A percentile compares a stretch with the other conserved stretches of the same genome.
phyloP scores from a whole-genome alignment of 257 asterid species.

The Solanum medicagineum region DNA sequence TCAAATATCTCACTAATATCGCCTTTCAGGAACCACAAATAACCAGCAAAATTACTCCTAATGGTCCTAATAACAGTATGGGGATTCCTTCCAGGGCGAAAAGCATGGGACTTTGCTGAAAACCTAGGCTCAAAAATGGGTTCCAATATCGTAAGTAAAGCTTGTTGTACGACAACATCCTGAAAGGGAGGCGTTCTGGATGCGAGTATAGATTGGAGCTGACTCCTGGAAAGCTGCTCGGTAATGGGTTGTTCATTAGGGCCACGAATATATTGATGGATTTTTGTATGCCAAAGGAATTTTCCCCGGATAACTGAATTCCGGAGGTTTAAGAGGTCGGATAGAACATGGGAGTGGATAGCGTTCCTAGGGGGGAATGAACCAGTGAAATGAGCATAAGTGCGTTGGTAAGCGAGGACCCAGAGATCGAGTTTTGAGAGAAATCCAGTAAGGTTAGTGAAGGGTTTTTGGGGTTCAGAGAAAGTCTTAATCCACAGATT shows the following conservation, averaged over 20 bases:
- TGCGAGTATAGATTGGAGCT: constrained; percentile 35
- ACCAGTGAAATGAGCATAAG: constrained; percentile 79
- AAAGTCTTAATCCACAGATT: constrained; percentile 83
- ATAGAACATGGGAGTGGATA: constrained; percentile 40
- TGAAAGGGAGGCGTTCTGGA: constrained; percentile 52
- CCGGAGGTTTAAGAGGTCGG: constrained; percentile 46
- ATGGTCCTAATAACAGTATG: constrained; percentile 84
- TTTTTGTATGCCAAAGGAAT: not conserved
- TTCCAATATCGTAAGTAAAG: not conserved
- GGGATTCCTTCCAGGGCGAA: constrained; percentile 89
- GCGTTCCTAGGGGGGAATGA: constrained; percentile 76
- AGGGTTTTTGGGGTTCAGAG: constrained; percentile 52
- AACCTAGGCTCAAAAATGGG: constrained; percentile 29
- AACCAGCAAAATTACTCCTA: constrained; percentile 91
- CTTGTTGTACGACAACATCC: constrained; percentile 78
- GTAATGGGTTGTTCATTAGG: constrained; percentile 52
- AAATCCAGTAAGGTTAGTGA: constrained; percentile 74
- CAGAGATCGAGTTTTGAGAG: constrained; percentile 80
- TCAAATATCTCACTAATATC: constrained; percentile 55
- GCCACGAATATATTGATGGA: constrained; percentile 27
- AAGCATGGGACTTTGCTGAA: constrained; percentile 71
- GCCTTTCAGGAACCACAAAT: constrained; percentile 85
- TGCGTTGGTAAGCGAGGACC: constrained; percentile 94
- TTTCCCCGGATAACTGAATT: constrained; percentile 41
- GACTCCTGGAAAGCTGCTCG: constrained; percentile 35